These are phyloP conservation scores for Malassezia nana DNA, from an alignment of 1,284 basidiomycete species.

Conservation along the genomic window DNA sequence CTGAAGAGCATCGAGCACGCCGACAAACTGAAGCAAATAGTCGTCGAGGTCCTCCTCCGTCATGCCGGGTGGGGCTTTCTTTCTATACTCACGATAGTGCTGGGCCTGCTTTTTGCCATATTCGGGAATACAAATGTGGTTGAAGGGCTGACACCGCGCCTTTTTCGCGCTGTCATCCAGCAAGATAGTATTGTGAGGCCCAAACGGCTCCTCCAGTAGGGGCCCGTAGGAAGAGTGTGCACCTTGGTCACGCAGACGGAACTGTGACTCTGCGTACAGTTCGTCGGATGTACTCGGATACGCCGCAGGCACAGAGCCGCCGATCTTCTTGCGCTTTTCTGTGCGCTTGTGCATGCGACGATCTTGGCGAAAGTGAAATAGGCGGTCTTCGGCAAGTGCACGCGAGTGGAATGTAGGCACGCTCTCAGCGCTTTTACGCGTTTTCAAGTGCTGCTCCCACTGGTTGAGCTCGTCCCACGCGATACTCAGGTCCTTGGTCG, in stretches of 20 bases:
- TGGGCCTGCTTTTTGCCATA: conserved; percentile 23
- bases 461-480: conserved; percentile 58
- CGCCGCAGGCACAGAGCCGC: background rate
- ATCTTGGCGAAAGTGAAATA: background rate
- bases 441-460: background rate
- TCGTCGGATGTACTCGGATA: conserved; percentile 6
- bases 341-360: background rate
- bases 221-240: conserved; percentile 3
- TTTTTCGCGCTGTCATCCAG: conserved; percentile 72
- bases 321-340: background rate
- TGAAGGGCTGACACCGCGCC: conserved; percentile 63
- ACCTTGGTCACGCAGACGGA: background rate
- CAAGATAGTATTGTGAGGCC: conserved; percentile 65
- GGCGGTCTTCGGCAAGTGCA: conserved; percentile 1
- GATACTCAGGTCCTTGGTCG: conserved; percentile 63
- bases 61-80: background rate
- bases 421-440: background rate
- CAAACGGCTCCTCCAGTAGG: conserved; percentile 36
- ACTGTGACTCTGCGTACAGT: conserved; percentile 10
- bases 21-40: conserved; percentile 38
- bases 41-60: conserved; percentile 24
- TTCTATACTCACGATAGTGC: background rate
- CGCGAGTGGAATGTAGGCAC: background rate
- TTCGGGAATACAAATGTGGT: conserved; percentile 37
- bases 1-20: conserved; percentile 34